Evolutionary conservation across 2,329 filamentous ascomycete genomes (phyloP).

Genomic region (Exutisphaerella laricina): DNA sequence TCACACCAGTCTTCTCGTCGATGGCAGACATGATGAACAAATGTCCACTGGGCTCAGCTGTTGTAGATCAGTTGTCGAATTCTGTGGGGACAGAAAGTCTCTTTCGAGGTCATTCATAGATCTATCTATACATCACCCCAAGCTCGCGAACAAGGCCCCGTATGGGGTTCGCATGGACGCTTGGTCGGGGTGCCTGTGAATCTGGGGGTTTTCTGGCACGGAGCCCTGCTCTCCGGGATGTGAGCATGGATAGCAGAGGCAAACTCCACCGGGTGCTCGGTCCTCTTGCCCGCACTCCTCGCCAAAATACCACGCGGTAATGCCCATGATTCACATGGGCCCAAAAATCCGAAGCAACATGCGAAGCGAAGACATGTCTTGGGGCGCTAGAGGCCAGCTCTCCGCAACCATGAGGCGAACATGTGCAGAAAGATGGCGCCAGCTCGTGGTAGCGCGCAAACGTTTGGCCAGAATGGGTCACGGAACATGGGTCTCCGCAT

Average conservation of each 20-base stretch:
- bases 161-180: slow-evolving; percentile 1
- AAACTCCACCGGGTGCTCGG: background rate
- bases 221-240: slow-evolving; percentile 4
- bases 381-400: background rate
- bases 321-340: background rate
- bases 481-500: slow-evolving; percentile 2
- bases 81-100: background rate
- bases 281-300: background rate
- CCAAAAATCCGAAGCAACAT: background rate
- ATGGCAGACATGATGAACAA: slow-evolving; percentile 5
- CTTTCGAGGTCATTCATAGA: background rate
- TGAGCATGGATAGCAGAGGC: slow-evolving; percentile 2
- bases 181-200: slow-evolving; percentile 2
- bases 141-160: background rate
- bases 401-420: background rate
- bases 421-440: background rate
- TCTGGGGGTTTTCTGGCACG: background rate
- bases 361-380: background rate
- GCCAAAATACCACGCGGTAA: background rate
- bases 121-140: slow-evolving; percentile 3
- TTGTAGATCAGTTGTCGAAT: background rate
- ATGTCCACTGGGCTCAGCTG: background rate
- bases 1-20: slow-evolving; percentile 4
- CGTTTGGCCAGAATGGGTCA: background rate
- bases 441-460: background rate